Percentiles rank a stretch among this genome's conserved stretches.
Evolutionary conservation across 108 stramenopile genomes (phyloP).

Genomic region (Nannochloropsis oceanica): DNA sequence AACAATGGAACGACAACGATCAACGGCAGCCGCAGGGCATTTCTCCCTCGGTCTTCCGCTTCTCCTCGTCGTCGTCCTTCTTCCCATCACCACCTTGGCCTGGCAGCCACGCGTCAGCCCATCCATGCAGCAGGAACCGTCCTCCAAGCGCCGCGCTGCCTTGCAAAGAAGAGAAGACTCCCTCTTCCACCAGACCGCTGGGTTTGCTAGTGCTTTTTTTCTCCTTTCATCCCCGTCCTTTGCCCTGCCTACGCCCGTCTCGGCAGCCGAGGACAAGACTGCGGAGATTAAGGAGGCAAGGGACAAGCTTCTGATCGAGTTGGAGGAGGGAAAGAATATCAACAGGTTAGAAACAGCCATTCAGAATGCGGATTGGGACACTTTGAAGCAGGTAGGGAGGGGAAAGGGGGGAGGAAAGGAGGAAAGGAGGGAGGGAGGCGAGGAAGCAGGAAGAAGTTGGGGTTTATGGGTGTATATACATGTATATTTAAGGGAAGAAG

Average conservation of each 20-base stretch:
- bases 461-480: neutral
- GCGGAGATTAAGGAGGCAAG: neutral
- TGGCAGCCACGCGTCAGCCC: neutral
- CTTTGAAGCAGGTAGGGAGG: neutral
- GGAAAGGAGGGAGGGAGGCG: neutral
- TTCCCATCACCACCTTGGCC: neutral
- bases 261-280: neutral
- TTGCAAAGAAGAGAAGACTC: neutral
- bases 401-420: neutral
- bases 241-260: neutral
- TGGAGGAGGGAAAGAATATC: neutral
- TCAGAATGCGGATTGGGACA: neutral
- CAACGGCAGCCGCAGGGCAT: neutral
- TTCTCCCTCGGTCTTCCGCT: neutral
- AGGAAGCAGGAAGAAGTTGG: neutral
- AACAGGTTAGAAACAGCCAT: neutral
- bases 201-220: neutral
- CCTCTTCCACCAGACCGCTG: neutral
- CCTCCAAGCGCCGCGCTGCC: neutral
- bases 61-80: neutral
- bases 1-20: neutral
- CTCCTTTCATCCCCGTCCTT: neutral
- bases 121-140: neutral
- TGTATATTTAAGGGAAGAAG: neutral
- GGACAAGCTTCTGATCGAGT: neutral